Evolutionary conservation across 2,329 filamentous ascomycete genomes (phyloP).

Genomic region (Hypoxylon sp.): DNA sequence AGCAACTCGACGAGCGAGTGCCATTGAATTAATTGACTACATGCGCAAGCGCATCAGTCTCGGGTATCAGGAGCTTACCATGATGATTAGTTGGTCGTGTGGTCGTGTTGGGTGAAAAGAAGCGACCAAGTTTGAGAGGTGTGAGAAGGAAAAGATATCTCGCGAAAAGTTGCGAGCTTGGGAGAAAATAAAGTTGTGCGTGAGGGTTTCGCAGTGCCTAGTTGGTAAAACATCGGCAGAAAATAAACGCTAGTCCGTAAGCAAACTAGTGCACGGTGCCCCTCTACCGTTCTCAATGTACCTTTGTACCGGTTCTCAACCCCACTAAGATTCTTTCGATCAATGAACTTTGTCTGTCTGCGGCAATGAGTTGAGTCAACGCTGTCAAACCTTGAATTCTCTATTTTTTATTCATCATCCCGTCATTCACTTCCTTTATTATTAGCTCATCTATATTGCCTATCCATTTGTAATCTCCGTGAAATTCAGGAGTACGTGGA

Average conservation of each 20-base stretch:
- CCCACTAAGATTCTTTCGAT: constrained; percentile 44
- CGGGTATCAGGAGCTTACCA: constrained; percentile 69
- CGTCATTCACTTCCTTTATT: neutral
- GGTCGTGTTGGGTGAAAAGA: constrained; percentile 63
- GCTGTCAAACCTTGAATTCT: neutral
- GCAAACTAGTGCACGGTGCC: constrained; percentile 35
- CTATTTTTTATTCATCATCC: constrained; percentile 5
- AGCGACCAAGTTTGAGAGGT: constrained; percentile 56
- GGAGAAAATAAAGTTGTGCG: constrained; percentile 50
- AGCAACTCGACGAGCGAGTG: constrained; percentile 56
- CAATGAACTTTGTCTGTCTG: constrained; percentile 8
- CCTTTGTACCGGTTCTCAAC: constrained; percentile 22
- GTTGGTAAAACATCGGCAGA: constrained; percentile 48
- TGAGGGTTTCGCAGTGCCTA: constrained; percentile 46
- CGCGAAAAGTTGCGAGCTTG: constrained; percentile 48
- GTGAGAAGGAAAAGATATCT: constrained; percentile 54
- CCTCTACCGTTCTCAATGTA: constrained; percentile 39
- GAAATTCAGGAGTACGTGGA: neutral
- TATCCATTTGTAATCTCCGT: neutral
- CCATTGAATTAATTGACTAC: constrained; percentile 52
- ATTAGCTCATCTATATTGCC: neutral
- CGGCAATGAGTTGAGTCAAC: constrained; percentile 22
- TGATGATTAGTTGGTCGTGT: constrained; percentile 67
- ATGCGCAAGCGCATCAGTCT: constrained; percentile 54
- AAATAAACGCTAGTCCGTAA: constrained; percentile 11